Conservation (phyloP, 2,329 filamentous ascomycete species). For the Apiospora saccharicola region DNA sequence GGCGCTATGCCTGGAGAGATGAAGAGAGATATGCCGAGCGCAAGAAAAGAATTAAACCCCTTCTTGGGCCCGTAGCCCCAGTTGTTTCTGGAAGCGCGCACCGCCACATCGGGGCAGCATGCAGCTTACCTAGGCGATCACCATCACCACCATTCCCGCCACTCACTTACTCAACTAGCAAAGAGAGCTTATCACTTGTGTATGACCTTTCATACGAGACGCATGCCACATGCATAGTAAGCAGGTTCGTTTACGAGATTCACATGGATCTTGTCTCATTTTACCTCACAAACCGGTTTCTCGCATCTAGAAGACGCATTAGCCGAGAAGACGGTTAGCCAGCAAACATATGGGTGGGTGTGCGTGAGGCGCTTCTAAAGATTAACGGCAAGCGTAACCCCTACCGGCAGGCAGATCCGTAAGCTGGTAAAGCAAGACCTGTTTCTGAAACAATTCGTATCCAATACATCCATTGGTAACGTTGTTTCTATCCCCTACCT, state of each 20-base stretch:
- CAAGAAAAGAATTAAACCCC: not conserved
- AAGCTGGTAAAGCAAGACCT: not conserved
- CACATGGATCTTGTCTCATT: not conserved
- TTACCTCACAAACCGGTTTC: not conserved
- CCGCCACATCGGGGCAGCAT: conserved; percentile 11
- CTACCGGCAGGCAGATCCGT: not conserved
- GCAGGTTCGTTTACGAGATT: not conserved
- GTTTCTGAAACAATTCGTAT: not conserved
- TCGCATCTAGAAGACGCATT: not conserved
- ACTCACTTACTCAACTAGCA: not conserved
- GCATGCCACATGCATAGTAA: not conserved
- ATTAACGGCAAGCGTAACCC: not conserved
- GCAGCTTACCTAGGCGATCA: not conserved
- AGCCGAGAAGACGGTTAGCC: not conserved
- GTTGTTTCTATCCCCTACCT: not conserved
- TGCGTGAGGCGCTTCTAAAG: not conserved
- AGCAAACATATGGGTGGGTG: not conserved
- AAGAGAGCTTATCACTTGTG: not conserved
- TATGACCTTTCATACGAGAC: not conserved
- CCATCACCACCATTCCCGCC: conserved; percentile 1
- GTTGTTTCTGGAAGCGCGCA: conserved; percentile 1
- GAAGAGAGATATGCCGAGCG: conserved; percentile 6
- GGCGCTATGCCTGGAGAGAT: conserved; percentile 2
- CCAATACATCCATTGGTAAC: not conserved
- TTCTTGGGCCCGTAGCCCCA: not conserved